phyloP scores from a whole-genome alignment of 176 grass and related monocot genomes.

The Stipa capillata region DNA sequence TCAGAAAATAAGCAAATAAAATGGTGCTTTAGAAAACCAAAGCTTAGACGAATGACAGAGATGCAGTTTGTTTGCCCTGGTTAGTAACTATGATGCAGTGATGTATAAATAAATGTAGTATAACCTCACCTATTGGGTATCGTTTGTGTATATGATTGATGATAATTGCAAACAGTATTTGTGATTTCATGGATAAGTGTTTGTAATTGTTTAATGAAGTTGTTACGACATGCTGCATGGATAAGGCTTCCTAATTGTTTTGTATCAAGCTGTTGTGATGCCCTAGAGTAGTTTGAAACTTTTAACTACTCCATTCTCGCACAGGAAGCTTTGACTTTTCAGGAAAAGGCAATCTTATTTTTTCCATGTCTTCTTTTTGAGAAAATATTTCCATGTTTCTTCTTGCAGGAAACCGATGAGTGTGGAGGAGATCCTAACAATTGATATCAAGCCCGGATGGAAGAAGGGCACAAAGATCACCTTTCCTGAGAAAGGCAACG shows the following conservation, averaged over 20 bases:
- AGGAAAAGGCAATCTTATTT: neutral
- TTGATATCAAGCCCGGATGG: constrained; percentile 77
- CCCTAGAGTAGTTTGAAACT: neutral
- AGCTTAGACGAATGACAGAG: neutral
- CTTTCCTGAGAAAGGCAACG: constrained; percentile 57
- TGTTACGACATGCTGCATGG: neutral
- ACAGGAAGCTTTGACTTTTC: neutral
- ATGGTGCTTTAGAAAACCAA: neutral
- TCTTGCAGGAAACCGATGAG: constrained; percentile 39
- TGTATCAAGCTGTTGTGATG: neutral
- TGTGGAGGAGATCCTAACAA: constrained; percentile 59
- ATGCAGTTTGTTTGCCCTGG: neutral
- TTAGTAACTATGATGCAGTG: neutral
- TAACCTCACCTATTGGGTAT: neutral
- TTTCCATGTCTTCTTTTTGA: constrained; percentile 1
- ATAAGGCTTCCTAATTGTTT: neutral
- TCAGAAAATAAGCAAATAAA: neutral
- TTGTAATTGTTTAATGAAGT: neutral
- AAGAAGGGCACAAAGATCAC: constrained; percentile 81
- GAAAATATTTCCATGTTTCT: neutral
- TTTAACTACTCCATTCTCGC: neutral
- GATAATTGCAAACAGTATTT: neutral
- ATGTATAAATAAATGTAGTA: neutral
- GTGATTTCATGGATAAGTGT: neutral
- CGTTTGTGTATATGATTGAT: neutral